These are phyloP conservation scores for Dothidotthia symphoricarpi DNA, from an alignment of 2,329 filamentous ascomycete genomes.

Conservation along the genomic window DNA sequence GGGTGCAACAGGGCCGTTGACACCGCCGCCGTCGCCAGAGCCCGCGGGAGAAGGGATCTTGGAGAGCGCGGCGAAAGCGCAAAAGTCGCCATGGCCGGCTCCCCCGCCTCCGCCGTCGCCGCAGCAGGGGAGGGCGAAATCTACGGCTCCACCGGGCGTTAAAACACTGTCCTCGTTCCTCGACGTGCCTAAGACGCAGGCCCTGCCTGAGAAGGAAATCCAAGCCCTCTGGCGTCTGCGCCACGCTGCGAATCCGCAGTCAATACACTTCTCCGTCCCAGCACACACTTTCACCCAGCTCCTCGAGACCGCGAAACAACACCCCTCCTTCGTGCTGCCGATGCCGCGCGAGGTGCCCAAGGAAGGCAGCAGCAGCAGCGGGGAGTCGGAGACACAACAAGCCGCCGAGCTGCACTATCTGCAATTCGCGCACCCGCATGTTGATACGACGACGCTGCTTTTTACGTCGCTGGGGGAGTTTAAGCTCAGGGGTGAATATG, in stretches of 20 bases:
- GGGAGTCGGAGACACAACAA: slow-evolving; percentile 42
- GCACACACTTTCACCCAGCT: slow-evolving; percentile 71
- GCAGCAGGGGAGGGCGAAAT: too few species aligned
- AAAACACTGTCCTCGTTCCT: slow-evolving; percentile 68
- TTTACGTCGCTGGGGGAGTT: slow-evolving; percentile 95
- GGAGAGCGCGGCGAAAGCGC: too few species aligned
- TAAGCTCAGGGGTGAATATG: slow-evolving; percentile 85
- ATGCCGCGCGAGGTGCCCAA: slow-evolving; percentile 60
- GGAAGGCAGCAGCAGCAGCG: slow-evolving; percentile 5
- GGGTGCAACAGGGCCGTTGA: slow-evolving; percentile 49
- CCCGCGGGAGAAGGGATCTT: slow-evolving; percentile 1
- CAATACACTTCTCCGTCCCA: slow-evolving; percentile 82
- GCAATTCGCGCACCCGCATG: slow-evolving; percentile 88
- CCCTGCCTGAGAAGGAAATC: slow-evolving; percentile 76
- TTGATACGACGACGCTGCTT: slow-evolving; percentile 61
- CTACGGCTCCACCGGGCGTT: slow-evolving; percentile 52
- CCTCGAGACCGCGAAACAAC: slow-evolving; percentile 64
- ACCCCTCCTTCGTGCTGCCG: slow-evolving; percentile 90
- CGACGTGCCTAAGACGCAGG: slow-evolving; percentile 73
- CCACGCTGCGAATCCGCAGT: slow-evolving; percentile 69
- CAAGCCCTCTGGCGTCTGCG: slow-evolving; percentile 86
- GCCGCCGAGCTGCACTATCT: slow-evolving; percentile 94
- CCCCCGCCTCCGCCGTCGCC: slow-evolving; percentile 30
- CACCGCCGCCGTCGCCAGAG: slow-evolving; percentile 17
- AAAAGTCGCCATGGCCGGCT: slow-evolving; percentile 22